Base-by-base conservation (phyloP, 176 grass and related monocot species). In the Alopecurus myosuroides region DNA sequence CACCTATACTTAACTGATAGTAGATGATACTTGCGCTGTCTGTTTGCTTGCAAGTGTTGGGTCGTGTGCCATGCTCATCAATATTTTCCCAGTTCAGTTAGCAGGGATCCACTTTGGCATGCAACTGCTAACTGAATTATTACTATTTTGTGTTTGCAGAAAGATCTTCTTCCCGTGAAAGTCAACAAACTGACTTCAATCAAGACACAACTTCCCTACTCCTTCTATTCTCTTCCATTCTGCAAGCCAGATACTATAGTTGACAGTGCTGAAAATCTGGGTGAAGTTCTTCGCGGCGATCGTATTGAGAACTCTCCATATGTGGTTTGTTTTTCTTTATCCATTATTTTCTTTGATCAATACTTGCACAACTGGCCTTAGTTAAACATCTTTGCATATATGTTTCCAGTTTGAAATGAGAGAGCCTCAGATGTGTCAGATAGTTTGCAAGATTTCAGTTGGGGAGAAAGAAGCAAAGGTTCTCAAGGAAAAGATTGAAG, bases 141-240 rank as follows among this genome's bases (percentile, higher is more conserved):
- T 50, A 37, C 11, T 22, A 60, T 40, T 70, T 36, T 74, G 20
- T 86, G 36, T 48, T 55, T 91, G 26, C 89, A 97, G 94, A 94
- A 89, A 88, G 89, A 94, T 45, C 78, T 41, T 31, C 91, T 97
- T 45, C 53, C 12, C 0, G 94, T 97, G 68, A 97, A 97, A 81
- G 91, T 97, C 79, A 97, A 94, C 91, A 94, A 97, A 74, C 79
- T 97, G 60, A 97, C 89, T 42, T 97, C 94, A 61, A 97, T 88
- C 86, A 97, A 97, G 89, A 97, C 94, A 17, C 94, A 97, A 10
- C 91, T 97, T 68, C 94, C 94, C 4, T 97, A 97, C 81, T 94
- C 94, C 28, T 97, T 90, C 85, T 97, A 97, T 76, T 97, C 94
- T 76, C 94, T 97, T 17, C 91, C 94, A 63, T 97, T 91, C 85